phyloP scores from a whole-genome alignment of 495 filamentous ascomycete species.

The Trichoderma orchidacearum region DNA sequence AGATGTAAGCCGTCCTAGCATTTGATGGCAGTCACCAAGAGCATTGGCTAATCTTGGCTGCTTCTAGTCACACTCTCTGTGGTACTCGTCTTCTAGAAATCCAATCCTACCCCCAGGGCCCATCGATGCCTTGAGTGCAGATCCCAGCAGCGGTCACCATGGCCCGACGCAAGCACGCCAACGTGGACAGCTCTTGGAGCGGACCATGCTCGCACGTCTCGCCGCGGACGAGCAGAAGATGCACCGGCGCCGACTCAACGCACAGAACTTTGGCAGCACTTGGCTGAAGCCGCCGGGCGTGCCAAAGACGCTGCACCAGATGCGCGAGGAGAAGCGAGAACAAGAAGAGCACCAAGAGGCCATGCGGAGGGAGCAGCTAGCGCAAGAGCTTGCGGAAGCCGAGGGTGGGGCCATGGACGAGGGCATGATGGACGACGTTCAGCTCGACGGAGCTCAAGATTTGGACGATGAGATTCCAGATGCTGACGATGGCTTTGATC shows the following conservation, averaged over 20 bases:
- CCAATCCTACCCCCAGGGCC: conserved; percentile 18
- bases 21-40: neutral
- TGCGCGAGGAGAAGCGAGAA: conserved; percentile 68
- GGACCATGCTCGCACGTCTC: conserved; percentile 45
- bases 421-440: conserved; percentile 19
- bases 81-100: conserved; percentile 47
- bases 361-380: conserved; percentile 50
- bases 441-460: conserved; percentile 30
- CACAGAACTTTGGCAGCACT: conserved; percentile 57
- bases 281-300: conserved; percentile 74
- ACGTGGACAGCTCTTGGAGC: conserved; percentile 18
- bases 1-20: conserved; percentile 40
- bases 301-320: conserved; percentile 59
- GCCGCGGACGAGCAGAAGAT: conserved; percentile 54
- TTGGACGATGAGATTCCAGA: conserved; percentile 57
- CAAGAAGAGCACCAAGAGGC: conserved; percentile 65
- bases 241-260: conserved; percentile 53
- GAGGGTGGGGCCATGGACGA: conserved; percentile 24
- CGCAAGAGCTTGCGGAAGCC: conserved; percentile 47
- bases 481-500: conserved; percentile 20
- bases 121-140: conserved; percentile 10
- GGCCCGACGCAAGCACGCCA: conserved; percentile 4
- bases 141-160: conserved; percentile 14
- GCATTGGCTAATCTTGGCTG: neutral
- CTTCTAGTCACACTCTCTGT: conserved; percentile 51